Evolutionary conservation across 2,329 filamentous ascomycete species (phyloP).

Genomic region (Orbilia oligospora): DNA sequence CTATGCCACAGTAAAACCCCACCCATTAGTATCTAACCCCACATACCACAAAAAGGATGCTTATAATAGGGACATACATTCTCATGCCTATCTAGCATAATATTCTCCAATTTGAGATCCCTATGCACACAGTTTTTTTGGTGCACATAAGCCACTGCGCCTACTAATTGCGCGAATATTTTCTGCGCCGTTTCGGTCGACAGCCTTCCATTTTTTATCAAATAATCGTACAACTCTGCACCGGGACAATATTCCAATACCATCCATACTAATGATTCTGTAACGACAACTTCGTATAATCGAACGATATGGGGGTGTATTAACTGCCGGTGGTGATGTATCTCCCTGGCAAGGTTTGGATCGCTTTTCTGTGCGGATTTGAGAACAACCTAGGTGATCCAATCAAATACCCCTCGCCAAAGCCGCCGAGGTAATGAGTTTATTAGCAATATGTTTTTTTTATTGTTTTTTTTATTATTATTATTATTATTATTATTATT

Average conservation of each 20-base stretch:
- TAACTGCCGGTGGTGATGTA: constrained; percentile 98
- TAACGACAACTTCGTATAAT: constrained; percentile 98
- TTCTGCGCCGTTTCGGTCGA: constrained; percentile 89
- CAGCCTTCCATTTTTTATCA: constrained; percentile 87
- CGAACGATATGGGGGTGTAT: constrained; percentile 96
- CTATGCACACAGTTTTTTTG: constrained; percentile 95
- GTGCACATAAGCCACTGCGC: constrained; percentile 95
- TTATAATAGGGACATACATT: constrained; percentile 70
- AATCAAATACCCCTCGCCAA: background rate
- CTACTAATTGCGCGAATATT: constrained; percentile 95
- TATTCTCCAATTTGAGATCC: constrained; percentile 96
- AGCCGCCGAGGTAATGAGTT: background rate
- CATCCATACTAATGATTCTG: constrained; percentile 93
- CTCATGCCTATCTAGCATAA: constrained; percentile 93
- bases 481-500: background rate
- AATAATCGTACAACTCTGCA: constrained; percentile 96
- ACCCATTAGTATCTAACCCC: background rate
- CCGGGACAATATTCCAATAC: constrained; percentile 96
- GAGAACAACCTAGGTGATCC: constrained; percentile 82
- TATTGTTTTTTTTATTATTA: too few relatives aligned
- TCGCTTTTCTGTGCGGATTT: constrained; percentile 98
- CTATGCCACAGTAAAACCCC: constrained; percentile 30
- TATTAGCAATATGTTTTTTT: background rate
- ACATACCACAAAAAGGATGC: background rate
- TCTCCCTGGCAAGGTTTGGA: constrained; percentile 94